phyloP scores from a whole-genome alignment of 495 filamentous ascomycete genomes.

The Talaromyces wortmannii region DNA sequence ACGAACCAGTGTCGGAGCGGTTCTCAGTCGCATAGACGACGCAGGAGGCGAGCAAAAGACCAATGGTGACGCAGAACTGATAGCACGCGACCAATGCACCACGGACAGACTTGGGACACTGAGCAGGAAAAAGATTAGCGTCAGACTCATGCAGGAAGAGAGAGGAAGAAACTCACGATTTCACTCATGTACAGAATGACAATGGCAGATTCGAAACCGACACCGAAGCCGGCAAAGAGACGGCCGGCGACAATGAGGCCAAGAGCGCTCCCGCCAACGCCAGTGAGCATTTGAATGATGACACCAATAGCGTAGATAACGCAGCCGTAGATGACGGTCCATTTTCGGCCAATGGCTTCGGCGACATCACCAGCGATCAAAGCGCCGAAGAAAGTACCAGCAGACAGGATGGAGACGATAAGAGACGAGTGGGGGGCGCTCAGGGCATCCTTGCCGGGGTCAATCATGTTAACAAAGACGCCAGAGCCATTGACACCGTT shows the following conservation, averaged over 20 bases:
- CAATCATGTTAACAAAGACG: slow-evolving; percentile 41
- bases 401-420: slow-evolving; percentile 67
- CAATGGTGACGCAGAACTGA: slow-evolving; percentile 68
- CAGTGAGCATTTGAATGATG: slow-evolving; percentile 41
- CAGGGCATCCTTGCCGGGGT: background rate
- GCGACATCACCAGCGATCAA: slow-evolving; percentile 63
- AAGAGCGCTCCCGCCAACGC: slow-evolving; percentile 35
- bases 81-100: slow-evolving; percentile 64
- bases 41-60: slow-evolving; percentile 64
- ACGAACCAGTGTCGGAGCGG: slow-evolving; percentile 54
- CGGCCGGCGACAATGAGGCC: slow-evolving; percentile 61
- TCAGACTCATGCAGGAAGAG: background rate
- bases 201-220: slow-evolving; percentile 69
- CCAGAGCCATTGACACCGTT: slow-evolving; percentile 46
- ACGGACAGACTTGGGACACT: slow-evolving; percentile 54
- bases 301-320: slow-evolving; percentile 57
- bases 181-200: slow-evolving; percentile 73
- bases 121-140: background rate
- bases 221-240: slow-evolving; percentile 64
- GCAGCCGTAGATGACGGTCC: slow-evolving; percentile 61
- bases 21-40: slow-evolving; percentile 63
- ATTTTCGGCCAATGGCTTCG: slow-evolving; percentile 61
- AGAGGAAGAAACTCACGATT: slow-evolving; percentile 15
- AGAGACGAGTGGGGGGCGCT: slow-evolving; percentile 37
- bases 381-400: slow-evolving; percentile 72